These are phyloP conservation scores for Microascus cirrosus DNA, from an alignment of 2,329 filamentous ascomycete genomes.

Conservation along the genomic window DNA sequence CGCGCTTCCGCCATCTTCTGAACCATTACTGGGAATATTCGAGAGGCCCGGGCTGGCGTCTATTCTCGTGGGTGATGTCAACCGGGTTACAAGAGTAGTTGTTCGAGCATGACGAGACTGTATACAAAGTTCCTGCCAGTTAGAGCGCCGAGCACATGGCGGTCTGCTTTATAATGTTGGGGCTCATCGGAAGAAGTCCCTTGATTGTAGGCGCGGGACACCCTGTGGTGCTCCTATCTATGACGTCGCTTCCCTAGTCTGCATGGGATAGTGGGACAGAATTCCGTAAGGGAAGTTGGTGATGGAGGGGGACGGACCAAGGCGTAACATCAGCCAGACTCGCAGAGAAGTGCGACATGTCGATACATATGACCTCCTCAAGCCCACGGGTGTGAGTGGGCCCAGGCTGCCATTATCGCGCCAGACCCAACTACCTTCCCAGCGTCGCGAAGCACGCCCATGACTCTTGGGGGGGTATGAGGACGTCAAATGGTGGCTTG, in stretches of 20 bases:
- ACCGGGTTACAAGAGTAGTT: background rate
- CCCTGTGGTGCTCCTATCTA: background rate
- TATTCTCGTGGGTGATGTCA: background rate
- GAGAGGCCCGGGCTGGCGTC: background rate
- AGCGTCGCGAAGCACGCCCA: background rate
- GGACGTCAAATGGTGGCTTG: background rate
- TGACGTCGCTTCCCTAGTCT: background rate
- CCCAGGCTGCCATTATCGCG: background rate
- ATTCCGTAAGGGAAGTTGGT: background rate
- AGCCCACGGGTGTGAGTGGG: constrained; percentile 1
- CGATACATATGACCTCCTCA: constrained; percentile 1
- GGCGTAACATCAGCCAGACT: background rate
- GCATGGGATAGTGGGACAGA: background rate
- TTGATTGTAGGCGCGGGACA: background rate
- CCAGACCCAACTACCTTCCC: background rate
- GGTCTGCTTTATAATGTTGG: background rate
- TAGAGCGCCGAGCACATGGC: too few relatives aligned
- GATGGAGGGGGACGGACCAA: background rate
- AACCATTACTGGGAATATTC: background rate
- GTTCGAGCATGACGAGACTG: background rate
- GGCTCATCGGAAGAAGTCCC: background rate
- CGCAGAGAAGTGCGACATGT: background rate
- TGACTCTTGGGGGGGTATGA: background rate
- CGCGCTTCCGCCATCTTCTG: too few relatives aligned
- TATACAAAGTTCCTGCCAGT: too few relatives aligned